These are phyloP conservation scores for Drosera capensis DNA, from an alignment of 148 eudicot genomes.

Conservation along the genomic window DNA sequence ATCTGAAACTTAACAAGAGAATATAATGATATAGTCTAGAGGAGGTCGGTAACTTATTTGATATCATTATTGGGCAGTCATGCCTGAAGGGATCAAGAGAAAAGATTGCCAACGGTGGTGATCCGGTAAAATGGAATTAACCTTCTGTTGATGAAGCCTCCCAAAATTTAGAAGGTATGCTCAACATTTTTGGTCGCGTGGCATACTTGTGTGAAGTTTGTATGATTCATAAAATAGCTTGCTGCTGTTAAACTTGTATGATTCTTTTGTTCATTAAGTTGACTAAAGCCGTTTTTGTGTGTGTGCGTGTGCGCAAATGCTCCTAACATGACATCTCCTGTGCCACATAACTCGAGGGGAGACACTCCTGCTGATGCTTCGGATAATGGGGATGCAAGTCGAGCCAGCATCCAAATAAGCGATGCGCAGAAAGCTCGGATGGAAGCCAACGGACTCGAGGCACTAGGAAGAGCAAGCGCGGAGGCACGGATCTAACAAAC, in stretches of 20 bases:
- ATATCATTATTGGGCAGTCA: slow-evolving; percentile 16
- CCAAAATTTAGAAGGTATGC: slow-evolving; percentile 36
- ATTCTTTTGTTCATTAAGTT: neutral
- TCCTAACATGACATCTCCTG: slow-evolving; percentile 9
- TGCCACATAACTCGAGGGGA: slow-evolving; percentile 4
- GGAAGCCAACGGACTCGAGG: slow-evolving; percentile 50
- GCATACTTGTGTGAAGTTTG: neutral
- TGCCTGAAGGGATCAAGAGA: slow-evolving; percentile 57
- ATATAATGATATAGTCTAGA: too few species aligned
- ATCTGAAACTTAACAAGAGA: too few species aligned
- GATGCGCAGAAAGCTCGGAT: slow-evolving; percentile 50
- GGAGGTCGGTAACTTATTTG: neutral
- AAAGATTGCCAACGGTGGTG: slow-evolving; percentile 75
- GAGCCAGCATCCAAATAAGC: slow-evolving; percentile 16
- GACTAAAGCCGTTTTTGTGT: slow-evolving; percentile 2
- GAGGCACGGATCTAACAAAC: slow-evolving; percentile 17
- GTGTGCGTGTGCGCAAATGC: slow-evolving; percentile 22
- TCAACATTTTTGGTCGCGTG: neutral
- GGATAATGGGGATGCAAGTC: slow-evolving; percentile 6
- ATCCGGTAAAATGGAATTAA: slow-evolving; percentile 56
- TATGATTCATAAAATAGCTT: too few species aligned
- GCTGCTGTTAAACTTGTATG: too few species aligned
- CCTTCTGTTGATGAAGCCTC: slow-evolving; percentile 20
- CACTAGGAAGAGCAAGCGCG: slow-evolving; percentile 54
- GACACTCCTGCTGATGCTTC: slow-evolving; percentile 9